A percentile compares a stretch with the other conserved stretches of the same genome.
These are phyloP conservation scores for Elsinoe fawcettii DNA, from an alignment of 2,329 filamentous ascomycete genomes.

Conservation along the genomic window DNA sequence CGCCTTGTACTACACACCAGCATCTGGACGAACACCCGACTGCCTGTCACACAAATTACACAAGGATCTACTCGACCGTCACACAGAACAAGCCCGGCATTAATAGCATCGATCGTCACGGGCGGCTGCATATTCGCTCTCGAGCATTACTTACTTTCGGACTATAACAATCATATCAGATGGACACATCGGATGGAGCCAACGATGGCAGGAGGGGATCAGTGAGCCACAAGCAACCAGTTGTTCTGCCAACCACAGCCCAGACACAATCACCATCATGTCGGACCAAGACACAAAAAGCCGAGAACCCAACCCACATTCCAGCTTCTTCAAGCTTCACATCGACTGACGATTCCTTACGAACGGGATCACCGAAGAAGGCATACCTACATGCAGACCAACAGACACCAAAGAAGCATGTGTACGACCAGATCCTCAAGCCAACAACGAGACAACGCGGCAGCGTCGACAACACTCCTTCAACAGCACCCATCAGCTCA, in stretches of 20 bases:
- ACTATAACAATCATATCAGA: not conserved
- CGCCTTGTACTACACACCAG: not conserved
- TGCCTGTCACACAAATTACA: not conserved
- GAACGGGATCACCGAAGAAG: not conserved
- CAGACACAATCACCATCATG: conserved; percentile 12
- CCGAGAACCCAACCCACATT: conserved; percentile 8
- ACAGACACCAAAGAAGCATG: conserved; percentile 1
- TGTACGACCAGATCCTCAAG: conserved; percentile 3
- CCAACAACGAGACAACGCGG: not conserved
- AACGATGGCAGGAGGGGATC: conserved; percentile 14
- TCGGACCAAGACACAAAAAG: conserved; percentile 13
- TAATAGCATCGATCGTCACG: not conserved
- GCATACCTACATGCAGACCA: conserved; percentile 1
- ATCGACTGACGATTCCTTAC: not conserved
- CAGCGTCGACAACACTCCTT: conserved; percentile 1
- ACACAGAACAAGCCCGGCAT: not conserved
- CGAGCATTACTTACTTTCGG: not conserved
- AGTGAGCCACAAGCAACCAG: conserved; percentile 14
- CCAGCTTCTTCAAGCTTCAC: conserved; percentile 2
- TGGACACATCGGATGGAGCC: conserved; percentile 15
- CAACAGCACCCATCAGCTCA: conserved; percentile 1
- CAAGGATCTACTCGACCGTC: not conserved
- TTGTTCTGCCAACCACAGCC: not conserved
- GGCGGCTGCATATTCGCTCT: not conserved
- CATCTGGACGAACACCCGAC: not conserved